phyloP scores from a whole-genome alignment of 2,329 filamentous ascomycete genomes.

The Macrophomina pseudophaseolina region DNA sequence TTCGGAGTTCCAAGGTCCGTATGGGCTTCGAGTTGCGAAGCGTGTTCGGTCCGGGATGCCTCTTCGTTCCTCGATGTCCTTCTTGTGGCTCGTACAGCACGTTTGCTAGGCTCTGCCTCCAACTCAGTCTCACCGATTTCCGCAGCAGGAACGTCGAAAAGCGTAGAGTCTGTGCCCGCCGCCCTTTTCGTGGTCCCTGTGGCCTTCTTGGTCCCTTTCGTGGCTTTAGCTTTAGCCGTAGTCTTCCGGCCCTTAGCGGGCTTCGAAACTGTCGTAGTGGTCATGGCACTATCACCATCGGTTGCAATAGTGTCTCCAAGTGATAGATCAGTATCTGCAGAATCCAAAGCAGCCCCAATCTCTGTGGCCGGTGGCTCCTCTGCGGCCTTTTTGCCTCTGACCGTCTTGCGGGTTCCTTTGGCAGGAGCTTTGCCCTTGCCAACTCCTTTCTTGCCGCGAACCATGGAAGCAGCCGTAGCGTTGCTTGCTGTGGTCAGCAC shows the following conservation, averaged over 20 bases:
- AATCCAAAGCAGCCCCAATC: slow-evolving; percentile 7
- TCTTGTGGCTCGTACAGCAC: background rate
- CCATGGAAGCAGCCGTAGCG: slow-evolving; percentile 46
- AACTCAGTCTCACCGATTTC: background rate
- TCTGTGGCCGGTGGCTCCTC: slow-evolving; percentile 27
- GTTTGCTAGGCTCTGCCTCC: background rate
- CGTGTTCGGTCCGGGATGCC: background rate
- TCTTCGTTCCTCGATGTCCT: slow-evolving; percentile 5
- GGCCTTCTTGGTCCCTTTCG: slow-evolving; percentile 39
- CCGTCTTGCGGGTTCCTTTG: slow-evolving; percentile 57
- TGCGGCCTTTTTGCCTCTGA: slow-evolving; percentile 43
- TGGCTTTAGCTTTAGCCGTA: slow-evolving; percentile 50
- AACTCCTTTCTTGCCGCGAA: slow-evolving; percentile 35
- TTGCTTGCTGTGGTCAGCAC: slow-evolving; percentile 53
- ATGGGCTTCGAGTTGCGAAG: background rate
- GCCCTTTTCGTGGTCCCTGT: slow-evolving; percentile 37
- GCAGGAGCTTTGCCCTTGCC: slow-evolving; percentile 49
- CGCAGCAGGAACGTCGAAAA: slow-evolving; percentile 4
- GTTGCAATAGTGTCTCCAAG: slow-evolving; percentile 32
- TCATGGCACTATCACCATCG: slow-evolving; percentile 64
- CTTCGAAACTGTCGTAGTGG: slow-evolving; percentile 46
- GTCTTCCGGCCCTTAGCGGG: slow-evolving; percentile 47
- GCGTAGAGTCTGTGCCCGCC: slow-evolving; percentile 33
- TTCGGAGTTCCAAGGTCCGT: background rate
- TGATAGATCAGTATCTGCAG: background rate